Evolutionary conservation across 2,329 filamentous ascomycete genomes (phyloP).

Genomic region (Aspergillus tanneri): DNA sequence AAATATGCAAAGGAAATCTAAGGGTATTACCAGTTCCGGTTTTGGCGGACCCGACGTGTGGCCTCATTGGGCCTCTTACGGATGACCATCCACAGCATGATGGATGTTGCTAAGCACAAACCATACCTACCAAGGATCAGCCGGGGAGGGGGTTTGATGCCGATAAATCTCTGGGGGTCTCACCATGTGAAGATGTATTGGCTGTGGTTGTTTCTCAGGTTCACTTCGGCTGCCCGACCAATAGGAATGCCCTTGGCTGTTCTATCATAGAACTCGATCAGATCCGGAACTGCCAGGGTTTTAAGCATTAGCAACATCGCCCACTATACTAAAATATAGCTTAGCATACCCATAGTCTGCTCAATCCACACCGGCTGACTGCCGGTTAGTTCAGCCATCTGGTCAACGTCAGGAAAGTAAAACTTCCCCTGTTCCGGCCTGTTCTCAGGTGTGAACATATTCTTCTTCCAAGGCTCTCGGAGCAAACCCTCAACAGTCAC

Average conservation of each 20-base stretch:
- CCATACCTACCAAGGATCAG: slow-evolving; percentile 67
- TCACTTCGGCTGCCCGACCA: slow-evolving; percentile 83
- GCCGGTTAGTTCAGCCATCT: slow-evolving; percentile 82
- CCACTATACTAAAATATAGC: slow-evolving; percentile 1
- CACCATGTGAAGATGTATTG: slow-evolving; percentile 99
- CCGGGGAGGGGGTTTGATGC: neutral
- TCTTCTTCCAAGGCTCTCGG: slow-evolving; percentile 91
- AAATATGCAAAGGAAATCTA: slow-evolving; percentile 14
- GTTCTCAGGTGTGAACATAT: slow-evolving; percentile 94
- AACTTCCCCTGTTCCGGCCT: slow-evolving; percentile 79
- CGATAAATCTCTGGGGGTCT: slow-evolving; percentile 31
- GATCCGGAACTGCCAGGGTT: slow-evolving; percentile 65
- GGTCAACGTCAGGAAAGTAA: slow-evolving; percentile 88
- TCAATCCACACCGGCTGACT: slow-evolving; percentile 93
- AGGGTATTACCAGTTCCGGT: slow-evolving; percentile 65
- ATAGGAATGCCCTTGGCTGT: slow-evolving; percentile 82
- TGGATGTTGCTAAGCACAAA: slow-evolving; percentile 75
- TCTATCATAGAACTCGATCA: slow-evolving; percentile 72
- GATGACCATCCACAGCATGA: slow-evolving; percentile 96
- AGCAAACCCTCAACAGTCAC: slow-evolving; percentile 81
- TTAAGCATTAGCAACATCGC: slow-evolving; percentile 6
- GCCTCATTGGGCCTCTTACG: slow-evolving; percentile 78
- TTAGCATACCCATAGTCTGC: slow-evolving; percentile 77
- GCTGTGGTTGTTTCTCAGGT: slow-evolving; percentile 91
- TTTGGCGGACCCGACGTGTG: slow-evolving; percentile 71